Evolutionary conservation across 768 basidiomycete species (phyloP).

Genomic region (Collybiopsis luxurians): DNA sequence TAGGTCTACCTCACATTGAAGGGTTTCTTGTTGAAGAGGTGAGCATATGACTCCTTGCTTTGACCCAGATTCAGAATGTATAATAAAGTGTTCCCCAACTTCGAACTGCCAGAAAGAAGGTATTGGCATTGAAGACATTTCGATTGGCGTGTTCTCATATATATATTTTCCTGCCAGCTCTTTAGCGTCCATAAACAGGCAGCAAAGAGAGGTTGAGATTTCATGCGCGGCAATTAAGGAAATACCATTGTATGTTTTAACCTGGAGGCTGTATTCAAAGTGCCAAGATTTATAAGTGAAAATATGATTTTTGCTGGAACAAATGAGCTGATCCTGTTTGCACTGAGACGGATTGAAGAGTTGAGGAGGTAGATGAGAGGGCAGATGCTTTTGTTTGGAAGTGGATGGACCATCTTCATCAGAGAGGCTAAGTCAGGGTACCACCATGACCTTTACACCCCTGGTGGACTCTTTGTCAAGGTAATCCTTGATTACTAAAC

Average conservation of each 20-base stretch:
- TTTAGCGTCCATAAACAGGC: not conserved
- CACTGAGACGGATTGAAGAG: not conserved
- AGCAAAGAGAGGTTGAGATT: not conserved
- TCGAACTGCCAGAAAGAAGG: conserved; percentile 2
- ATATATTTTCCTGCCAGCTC: not conserved
- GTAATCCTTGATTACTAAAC: not conserved
- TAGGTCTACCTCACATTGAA: not conserved
- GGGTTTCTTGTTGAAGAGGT: not conserved
- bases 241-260: not conserved
- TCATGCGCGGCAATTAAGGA: not conserved
- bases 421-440: not conserved
- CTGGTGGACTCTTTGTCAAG: not conserved
- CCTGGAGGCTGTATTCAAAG: not conserved
- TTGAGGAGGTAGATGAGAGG: not conserved
- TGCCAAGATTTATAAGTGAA: not conserved
- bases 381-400: not conserved
- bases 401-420: not conserved
- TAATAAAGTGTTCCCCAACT: not conserved
- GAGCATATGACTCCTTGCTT: not conserved
- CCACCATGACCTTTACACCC: not conserved
- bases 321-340: not conserved
- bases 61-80: not conserved
- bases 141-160: not conserved
- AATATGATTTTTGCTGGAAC: not conserved
- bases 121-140: not conserved